Conservation (phyloP, 257 asterid genomes). For the Perilla frutescens region DNA sequence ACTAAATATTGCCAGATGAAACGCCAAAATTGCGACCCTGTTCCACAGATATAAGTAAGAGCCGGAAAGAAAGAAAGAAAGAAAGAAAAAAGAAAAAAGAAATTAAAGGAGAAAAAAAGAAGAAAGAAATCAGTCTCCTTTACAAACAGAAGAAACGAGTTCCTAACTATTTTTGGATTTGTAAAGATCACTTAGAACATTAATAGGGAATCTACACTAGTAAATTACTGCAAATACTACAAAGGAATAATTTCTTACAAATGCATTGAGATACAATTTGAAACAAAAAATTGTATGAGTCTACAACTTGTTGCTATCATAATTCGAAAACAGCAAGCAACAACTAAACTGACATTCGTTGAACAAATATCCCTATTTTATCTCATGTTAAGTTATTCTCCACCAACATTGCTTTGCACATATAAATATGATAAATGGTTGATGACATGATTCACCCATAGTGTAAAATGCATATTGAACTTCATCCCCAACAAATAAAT, state of each 20-base stretch:
- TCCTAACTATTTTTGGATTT: constrained; percentile 14
- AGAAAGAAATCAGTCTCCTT: constrained; percentile 24
- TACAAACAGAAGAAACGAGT: constrained; percentile 27
- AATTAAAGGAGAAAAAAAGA: not conserved
- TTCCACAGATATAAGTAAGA: constrained; percentile 37
- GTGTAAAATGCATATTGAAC: constrained; percentile 8
- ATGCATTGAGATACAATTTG: constrained; percentile 27
- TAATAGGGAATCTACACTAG: not conserved
- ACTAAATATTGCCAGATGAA: constrained; percentile 65
- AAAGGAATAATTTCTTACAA: constrained; percentile 15
- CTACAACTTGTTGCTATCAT: constrained; percentile 3
- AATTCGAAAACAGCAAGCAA: not conserved
- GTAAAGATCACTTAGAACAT: constrained; percentile 6
- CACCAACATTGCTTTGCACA: constrained; percentile 2
- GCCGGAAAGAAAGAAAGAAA: not conserved
- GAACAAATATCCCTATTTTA: not conserved
- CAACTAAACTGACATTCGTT: not conserved
- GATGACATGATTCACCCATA: not conserved
- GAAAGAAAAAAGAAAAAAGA: not conserved
- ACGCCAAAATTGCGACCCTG: constrained; percentile 86
- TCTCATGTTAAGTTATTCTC: constrained; percentile 25
- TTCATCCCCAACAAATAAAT: not conserved
- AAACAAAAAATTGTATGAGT: constrained; percentile 1
- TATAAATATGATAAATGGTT: not conserved
- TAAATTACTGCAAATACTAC: not conserved